These are phyloP conservation scores for Nidularia pulvinata DNA, from an alignment of 768 basidiomycete genomes.

Conservation along the genomic window DNA sequence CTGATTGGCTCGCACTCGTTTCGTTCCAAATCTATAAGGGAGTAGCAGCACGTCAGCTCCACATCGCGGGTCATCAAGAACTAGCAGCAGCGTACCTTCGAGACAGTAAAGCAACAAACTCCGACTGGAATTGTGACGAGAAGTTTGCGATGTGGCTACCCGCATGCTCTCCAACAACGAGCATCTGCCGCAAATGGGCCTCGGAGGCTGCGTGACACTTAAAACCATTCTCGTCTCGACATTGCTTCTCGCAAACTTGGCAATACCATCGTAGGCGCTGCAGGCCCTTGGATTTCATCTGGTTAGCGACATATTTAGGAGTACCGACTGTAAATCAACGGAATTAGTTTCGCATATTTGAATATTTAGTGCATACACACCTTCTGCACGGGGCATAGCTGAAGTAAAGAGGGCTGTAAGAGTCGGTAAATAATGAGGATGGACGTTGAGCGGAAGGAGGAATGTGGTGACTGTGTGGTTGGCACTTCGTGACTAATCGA, in stretches of 20 bases:
- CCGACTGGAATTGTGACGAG: slow-evolving; percentile 85
- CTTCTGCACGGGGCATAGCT: slow-evolving; percentile 85
- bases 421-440: background rate
- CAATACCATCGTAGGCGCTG: slow-evolving; percentile 98
- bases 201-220: slow-evolving; percentile 92
- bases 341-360: background rate
- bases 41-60: background rate
- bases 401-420: background rate
- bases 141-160: slow-evolving; percentile 91
- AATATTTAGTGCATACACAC: slow-evolving; percentile 24
- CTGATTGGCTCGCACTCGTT: slow-evolving; percentile 91
- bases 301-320: slow-evolving; percentile 89
- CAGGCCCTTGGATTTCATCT: slow-evolving; percentile 97
- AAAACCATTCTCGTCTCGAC: slow-evolving; percentile 98
- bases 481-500: background rate
- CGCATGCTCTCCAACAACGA: slow-evolving; percentile 94
- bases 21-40: slow-evolving; percentile 77
- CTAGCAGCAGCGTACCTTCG: slow-evolving; percentile 55
- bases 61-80: background rate
- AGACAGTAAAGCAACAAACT: slow-evolving; percentile 90
- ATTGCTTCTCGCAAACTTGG: slow-evolving; percentile 99
- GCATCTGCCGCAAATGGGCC: slow-evolving; percentile 94
- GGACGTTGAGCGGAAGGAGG: background rate
- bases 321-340: slow-evolving; percentile 62
- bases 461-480: background rate